phyloP scores from a whole-genome alignment of 306 rosid genomes.

The Comarum palustre region DNA sequence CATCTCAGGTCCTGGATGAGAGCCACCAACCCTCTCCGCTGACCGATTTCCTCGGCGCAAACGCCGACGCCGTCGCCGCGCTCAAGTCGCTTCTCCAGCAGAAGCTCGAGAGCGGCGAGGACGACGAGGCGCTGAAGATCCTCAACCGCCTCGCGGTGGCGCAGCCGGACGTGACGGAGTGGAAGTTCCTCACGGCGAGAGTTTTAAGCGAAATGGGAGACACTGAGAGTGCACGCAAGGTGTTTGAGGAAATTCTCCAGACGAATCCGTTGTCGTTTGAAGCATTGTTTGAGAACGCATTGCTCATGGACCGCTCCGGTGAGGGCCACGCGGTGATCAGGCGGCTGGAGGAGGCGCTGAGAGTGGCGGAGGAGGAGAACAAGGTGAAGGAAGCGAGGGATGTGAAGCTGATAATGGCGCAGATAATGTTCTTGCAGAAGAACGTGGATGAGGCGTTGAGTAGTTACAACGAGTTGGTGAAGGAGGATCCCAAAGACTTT shows the following conservation, averaged over 20 bases:
- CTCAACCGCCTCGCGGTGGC: slow-evolving; percentile 48
- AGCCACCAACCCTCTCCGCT: slow-evolving; percentile 37
- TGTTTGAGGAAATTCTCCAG: slow-evolving; percentile 62
- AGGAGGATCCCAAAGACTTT: slow-evolving; percentile 74
- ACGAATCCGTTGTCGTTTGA: slow-evolving; percentile 62
- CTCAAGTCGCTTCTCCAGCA: slow-evolving; percentile 71
- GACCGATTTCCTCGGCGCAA: slow-evolving; percentile 55
- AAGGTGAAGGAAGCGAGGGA: slow-evolving; percentile 68
- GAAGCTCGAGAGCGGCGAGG: slow-evolving; percentile 76
- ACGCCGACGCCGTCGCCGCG: slow-evolving; percentile 53
- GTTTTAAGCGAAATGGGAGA: slow-evolving; percentile 53
- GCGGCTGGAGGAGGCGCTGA: slow-evolving; percentile 65
- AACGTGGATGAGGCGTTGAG: slow-evolving; percentile 69
- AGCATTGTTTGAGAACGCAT: slow-evolving; percentile 78
- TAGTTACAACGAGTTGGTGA: slow-evolving; percentile 44
- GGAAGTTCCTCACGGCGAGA: slow-evolving; percentile 77
- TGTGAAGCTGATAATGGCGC: slow-evolving; percentile 79
- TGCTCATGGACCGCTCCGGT: slow-evolving; percentile 80
- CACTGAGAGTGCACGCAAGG: slow-evolving; percentile 37
- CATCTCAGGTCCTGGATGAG: not conserved
- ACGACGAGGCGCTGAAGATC: slow-evolving; percentile 60
- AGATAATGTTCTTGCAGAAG: slow-evolving; percentile 79
- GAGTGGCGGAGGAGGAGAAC: slow-evolving; percentile 54
- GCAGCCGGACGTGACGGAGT: slow-evolving; percentile 60
- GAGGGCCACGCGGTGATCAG: slow-evolving; percentile 61